Evolutionary conservation across 108 stramenopile species (phyloP), one percentile per base, ranked within the genome.

Genomic region (Phaeodactylum tricornutum): DNA sequence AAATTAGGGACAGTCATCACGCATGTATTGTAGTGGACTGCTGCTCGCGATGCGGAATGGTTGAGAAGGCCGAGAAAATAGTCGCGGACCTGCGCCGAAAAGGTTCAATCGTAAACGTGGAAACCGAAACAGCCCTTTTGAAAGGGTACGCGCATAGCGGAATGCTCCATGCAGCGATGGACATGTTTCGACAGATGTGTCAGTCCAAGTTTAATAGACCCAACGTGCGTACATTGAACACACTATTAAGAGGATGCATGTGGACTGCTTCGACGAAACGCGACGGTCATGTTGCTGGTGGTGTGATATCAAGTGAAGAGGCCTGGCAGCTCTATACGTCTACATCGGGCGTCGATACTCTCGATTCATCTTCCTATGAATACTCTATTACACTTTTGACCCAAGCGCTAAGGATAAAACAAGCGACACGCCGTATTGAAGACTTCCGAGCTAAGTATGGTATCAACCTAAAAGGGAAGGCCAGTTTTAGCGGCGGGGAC

Each of bases 281-380:
- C 9, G 41, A 51, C 27, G 49, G 63, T 23, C 40, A 17, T 11
- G 31, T 86, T 16, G 59, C 65, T n/a, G 89, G 89, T 20, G 89
- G 89, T 39, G 66, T 87, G 24, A 68, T 79, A 12, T 67, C 80
- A 9, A 71, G 75, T 35, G 77, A 84, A 39, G 63, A 59, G 25
- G 80, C 77, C 15, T 92, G 89, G 88, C 35, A 48, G 12, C 26
- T 44, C 20, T 61, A 60, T 26, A 29, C 32, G 15, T 22, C 55
- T 19, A 27, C 46, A 2, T 23, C 9, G 11, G 29, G 32, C 6
- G 20, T 32, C 2, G 16, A 33, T 15, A 43, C 50, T 1, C 55
- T 56, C 15, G 89, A 92, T 77, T 55, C 69, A 31, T 92, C 89
- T 21, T 92, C 89, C 1, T 92, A 73, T 52, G 89, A 92, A 49